Evolutionary conservation across 192 early-diverging fungal genomes (phyloP).

Genomic region (Borealophlyctis nickersoniae): DNA sequence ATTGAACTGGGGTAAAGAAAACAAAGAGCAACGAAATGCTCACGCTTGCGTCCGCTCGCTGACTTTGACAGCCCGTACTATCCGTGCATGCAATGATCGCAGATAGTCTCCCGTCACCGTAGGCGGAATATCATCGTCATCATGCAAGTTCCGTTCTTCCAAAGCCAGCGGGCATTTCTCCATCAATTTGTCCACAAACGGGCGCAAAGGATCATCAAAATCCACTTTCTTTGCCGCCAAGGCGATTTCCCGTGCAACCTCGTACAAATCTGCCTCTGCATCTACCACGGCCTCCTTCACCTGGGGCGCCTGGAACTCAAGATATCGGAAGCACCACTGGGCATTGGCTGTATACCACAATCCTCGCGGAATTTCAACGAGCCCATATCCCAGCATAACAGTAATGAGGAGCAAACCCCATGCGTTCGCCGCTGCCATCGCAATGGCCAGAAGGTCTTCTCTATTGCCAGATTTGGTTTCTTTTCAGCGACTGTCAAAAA

Average conservation of each 20-base stretch:
- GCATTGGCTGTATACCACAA: conserved; percentile 76
- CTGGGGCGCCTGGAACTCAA: conserved; percentile 64
- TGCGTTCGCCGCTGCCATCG: conserved; percentile 92
- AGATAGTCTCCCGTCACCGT: conserved; percentile 64
- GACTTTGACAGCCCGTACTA: conserved; percentile 68
- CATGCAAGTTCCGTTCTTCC: conserved; percentile 23
- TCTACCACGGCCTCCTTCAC: conserved; percentile 81
- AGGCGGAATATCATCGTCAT: conserved; percentile 12
- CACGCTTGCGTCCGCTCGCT: conserved; percentile 74
- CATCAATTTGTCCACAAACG: conserved; percentile 62
- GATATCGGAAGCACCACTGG: conserved; percentile 54
- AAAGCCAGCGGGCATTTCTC: conserved; percentile 50
- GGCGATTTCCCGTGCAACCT: conserved; percentile 51
- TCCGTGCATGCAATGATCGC: conserved; percentile 61
- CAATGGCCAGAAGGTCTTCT: conserved; percentile 65
- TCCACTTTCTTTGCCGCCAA: conserved; percentile 34
- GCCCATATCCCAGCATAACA: conserved; percentile 88
- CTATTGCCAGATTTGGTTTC: conserved; percentile 24
- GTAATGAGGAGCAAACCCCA: conserved; percentile 88
- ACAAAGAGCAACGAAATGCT: too few relatives aligned
- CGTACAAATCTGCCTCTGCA: conserved; percentile 76
- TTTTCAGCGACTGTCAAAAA: background rate
- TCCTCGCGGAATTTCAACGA: conserved; percentile 83
- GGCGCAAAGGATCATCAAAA: conserved; percentile 51
- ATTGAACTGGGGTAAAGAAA: too few relatives aligned